Evolutionary conservation across 495 filamentous ascomycete species (phyloP).

Genomic region (Aspergillus coremiiformis): DNA sequence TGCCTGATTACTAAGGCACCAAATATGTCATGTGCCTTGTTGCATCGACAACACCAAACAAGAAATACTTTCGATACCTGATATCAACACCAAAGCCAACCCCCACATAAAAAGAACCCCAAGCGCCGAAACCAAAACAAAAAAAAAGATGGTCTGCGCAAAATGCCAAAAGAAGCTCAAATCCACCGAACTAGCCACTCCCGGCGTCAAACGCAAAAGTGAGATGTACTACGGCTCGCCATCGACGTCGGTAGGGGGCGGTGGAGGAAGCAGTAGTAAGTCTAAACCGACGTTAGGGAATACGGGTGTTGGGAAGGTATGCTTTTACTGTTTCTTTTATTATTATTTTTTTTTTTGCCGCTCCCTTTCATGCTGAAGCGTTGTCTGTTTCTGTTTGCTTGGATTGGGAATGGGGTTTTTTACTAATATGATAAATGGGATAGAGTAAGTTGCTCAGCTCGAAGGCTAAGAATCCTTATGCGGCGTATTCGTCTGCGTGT

Average conservation of each 20-base stretch:
- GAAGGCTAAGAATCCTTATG: slow-evolving; percentile 62
- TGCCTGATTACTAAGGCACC: not conserved
- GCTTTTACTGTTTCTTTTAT: slow-evolving; percentile 1
- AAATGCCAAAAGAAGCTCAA: slow-evolving; percentile 60
- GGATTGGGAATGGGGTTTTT: not conserved
- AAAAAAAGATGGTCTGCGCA: slow-evolving; percentile 55
- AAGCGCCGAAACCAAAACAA: slow-evolving; percentile 1
- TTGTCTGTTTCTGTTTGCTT: not conserved
- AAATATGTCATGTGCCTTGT: not conserved
- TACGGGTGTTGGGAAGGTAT: slow-evolving; percentile 34
- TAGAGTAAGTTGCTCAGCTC: slow-evolving; percentile 64
- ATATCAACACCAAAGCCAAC: not conserved
- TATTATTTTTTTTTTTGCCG: too few species aligned
- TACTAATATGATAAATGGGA: slow-evolving; percentile 5
- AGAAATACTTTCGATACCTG: too few species aligned
- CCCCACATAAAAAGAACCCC: not conserved
- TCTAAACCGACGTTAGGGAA: slow-evolving; percentile 31
- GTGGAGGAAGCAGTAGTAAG: slow-evolving; percentile 38
- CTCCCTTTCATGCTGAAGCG: not conserved
- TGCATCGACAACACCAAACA: too few species aligned
- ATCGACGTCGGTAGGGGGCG: slow-evolving; percentile 47
- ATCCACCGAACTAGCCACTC: slow-evolving; percentile 57
- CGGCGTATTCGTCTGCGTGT: slow-evolving; percentile 57
- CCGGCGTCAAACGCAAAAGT: slow-evolving; percentile 61
- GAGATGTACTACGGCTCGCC: slow-evolving; percentile 67